Conservation (phyloP, 441 rosid genomes). For the Geranium incanum region DNA sequence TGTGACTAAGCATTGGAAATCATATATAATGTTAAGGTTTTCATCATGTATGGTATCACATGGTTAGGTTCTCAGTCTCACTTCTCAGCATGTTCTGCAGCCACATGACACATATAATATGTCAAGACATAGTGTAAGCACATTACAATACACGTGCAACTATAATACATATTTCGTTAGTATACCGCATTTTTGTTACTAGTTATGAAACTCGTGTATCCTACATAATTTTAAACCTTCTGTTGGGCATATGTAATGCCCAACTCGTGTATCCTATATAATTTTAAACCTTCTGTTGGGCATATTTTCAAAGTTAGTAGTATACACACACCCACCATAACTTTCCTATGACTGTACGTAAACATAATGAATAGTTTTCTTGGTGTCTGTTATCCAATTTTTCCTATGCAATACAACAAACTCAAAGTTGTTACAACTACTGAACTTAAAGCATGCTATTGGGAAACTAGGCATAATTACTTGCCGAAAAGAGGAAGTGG, state of each 20-base stretch:
- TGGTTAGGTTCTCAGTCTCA: too few relatives aligned
- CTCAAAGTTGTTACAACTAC: neutral
- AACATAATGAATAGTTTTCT: neutral
- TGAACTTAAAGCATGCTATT: neutral
- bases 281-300: neutral
- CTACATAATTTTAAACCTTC: neutral
- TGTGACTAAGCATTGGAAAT: slow-evolving; percentile 5
- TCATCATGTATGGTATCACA: neutral
- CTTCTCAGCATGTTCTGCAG: neutral
- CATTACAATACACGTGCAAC: neutral
- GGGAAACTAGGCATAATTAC: neutral
- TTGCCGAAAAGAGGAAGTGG: neutral
- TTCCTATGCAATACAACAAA: neutral
- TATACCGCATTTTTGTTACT: neutral
- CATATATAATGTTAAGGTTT: slow-evolving; percentile 7
- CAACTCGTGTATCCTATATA: neutral
- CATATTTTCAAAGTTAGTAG: neutral
- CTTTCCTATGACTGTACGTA: neutral
- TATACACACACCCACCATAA: neutral
- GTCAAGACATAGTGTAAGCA: neutral
- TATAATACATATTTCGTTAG: neutral
- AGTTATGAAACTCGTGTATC: neutral
- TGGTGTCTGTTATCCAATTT: neutral
- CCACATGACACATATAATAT: neutral
- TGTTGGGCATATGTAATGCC: neutral